A percentile compares a stretch with the other conserved stretches of the same genome.
Conservation (phyloP, 495 filamentous ascomycete species). For the Bacidia gigantensis region DNA sequence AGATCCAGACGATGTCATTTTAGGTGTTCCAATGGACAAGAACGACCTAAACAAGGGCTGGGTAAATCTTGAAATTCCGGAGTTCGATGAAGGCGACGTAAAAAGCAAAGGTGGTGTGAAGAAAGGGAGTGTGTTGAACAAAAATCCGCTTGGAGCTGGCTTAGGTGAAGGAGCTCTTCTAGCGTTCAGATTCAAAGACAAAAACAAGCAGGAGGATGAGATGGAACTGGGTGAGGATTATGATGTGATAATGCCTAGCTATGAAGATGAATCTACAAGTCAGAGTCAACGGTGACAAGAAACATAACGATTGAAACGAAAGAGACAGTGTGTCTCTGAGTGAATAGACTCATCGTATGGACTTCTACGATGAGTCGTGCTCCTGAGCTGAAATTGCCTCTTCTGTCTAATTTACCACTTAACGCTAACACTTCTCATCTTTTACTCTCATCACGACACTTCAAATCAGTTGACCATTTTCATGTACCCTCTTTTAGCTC, state of each 20-base stretch:
- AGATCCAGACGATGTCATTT: slow-evolving; percentile 34
- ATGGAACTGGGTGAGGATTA: slow-evolving; percentile 41
- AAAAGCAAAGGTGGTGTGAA: slow-evolving; percentile 26
- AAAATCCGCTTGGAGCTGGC: slow-evolving; percentile 35
- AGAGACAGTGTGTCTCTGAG: too few relatives aligned
- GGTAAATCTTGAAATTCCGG: slow-evolving; percentile 30
- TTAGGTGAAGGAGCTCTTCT: slow-evolving; percentile 45
- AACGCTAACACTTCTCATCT: too few relatives aligned
- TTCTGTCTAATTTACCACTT: too few relatives aligned
- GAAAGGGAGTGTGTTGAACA: slow-evolving; percentile 26
- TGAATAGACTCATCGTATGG: too few relatives aligned
- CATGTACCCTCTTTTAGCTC: too few relatives aligned
- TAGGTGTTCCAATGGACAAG: slow-evolving; percentile 40
- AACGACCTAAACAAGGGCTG: slow-evolving; percentile 46
- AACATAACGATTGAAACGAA: too few relatives aligned
- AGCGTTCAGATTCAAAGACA: slow-evolving; percentile 52
- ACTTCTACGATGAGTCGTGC: too few relatives aligned
- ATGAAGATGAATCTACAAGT: slow-evolving; percentile 27
- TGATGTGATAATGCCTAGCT: slow-evolving; percentile 48
- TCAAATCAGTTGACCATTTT: too few relatives aligned
- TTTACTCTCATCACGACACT: too few relatives aligned
- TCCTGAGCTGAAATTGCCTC: too few relatives aligned
- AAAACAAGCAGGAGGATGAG: slow-evolving; percentile 20
- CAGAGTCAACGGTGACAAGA: neutral
- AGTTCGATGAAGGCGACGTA: slow-evolving; percentile 29